Conservation (phyloP, 108 stramenopile species). For the Fragilariopsis cylindrus region DNA sequence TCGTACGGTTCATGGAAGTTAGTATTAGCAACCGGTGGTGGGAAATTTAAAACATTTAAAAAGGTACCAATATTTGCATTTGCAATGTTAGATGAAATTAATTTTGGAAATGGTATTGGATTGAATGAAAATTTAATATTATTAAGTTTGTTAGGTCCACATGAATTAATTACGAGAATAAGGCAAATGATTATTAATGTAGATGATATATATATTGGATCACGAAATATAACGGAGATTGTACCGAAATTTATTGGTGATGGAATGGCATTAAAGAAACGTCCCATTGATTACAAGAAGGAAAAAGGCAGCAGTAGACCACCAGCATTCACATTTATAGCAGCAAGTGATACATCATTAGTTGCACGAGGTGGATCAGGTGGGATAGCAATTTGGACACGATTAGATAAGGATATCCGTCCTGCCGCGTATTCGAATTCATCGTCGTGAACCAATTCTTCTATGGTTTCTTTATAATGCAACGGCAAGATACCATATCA, state of each 20-base stretch:
- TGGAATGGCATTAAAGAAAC: constrained; percentile 55
- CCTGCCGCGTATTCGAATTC: constrained; percentile 47
- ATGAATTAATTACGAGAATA: constrained; percentile 46
- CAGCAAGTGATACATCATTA: constrained; percentile 59
- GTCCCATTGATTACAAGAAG: constrained; percentile 41
- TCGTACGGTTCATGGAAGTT: constrained; percentile 66
- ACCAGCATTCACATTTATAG: constrained; percentile 66
- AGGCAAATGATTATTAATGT: constrained; percentile 63
- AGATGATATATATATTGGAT: constrained; percentile 50
- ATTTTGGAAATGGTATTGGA: constrained; percentile 68
- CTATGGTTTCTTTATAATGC: too few relatives aligned
- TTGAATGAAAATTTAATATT: constrained; percentile 43
- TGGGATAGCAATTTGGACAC: constrained; percentile 71
- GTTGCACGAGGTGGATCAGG: constrained; percentile 65
- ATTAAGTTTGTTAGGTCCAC: constrained; percentile 56
- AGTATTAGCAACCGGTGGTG: constrained; percentile 59
- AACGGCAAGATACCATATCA: too few relatives aligned
- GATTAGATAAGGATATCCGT: constrained; percentile 59
- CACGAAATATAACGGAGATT: constrained; percentile 40
- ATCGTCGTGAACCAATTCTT: too few relatives aligned
- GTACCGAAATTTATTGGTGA: constrained; percentile 48
- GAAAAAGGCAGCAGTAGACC: constrained; percentile 14
- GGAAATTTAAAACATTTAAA: constrained; percentile 49
- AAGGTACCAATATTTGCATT: constrained; percentile 68
- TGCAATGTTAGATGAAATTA: constrained; percentile 59